Percentiles rank a stretch among this genome's conserved stretches.
These are phyloP conservation scores for Stagonosporopsis cucurbitacearum DNA, from an alignment of 2,329 filamentous ascomycete genomes.

Conservation along the genomic window DNA sequence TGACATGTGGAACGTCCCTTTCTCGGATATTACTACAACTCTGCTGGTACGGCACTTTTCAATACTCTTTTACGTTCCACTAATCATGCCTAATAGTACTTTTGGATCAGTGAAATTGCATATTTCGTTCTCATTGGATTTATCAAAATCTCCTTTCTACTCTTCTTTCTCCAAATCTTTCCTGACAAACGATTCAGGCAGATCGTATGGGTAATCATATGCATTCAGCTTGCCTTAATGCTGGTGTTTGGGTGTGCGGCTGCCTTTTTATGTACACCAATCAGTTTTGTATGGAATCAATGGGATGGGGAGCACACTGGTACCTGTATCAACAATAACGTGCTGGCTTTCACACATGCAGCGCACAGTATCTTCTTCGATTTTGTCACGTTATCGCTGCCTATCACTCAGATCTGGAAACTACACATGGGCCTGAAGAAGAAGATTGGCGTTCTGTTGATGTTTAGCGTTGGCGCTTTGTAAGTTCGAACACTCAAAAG, in stretches of 20 bases:
- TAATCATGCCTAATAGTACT: constrained; percentile 14
- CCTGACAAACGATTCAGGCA: constrained; percentile 25
- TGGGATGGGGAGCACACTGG: constrained; percentile 39
- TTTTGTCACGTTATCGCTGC: constrained; percentile 36
- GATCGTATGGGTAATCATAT: constrained; percentile 19
- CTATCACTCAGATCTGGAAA: constrained; percentile 39
- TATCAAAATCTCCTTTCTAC: constrained; percentile 35
- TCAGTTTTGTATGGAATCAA: constrained; percentile 39
- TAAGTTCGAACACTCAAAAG: constrained; percentile 15
- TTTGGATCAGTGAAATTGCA: constrained; percentile 41
- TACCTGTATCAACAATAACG: constrained; percentile 43
- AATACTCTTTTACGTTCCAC: not conserved
- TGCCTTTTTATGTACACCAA: constrained; percentile 39
- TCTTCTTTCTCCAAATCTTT: constrained; percentile 38
- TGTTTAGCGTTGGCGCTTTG: constrained; percentile 49
- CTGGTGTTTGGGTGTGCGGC: constrained; percentile 26
- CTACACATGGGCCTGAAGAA: constrained; percentile 42
- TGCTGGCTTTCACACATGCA: constrained; percentile 38
- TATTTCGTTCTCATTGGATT: constrained; percentile 37
- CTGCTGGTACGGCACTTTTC: constrained; percentile 7
- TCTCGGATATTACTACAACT: constrained; percentile 11
- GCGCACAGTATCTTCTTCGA: constrained; percentile 40
- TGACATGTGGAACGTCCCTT: constrained; percentile 19
- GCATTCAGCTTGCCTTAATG: constrained; percentile 27
- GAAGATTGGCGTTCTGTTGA: constrained; percentile 45